Percentiles rank a stretch among this genome's conserved stretches.
These are phyloP conservation scores for Alternaria panax DNA, from an alignment of 2,329 filamentous ascomycete genomes.

Conservation along the genomic window DNA sequence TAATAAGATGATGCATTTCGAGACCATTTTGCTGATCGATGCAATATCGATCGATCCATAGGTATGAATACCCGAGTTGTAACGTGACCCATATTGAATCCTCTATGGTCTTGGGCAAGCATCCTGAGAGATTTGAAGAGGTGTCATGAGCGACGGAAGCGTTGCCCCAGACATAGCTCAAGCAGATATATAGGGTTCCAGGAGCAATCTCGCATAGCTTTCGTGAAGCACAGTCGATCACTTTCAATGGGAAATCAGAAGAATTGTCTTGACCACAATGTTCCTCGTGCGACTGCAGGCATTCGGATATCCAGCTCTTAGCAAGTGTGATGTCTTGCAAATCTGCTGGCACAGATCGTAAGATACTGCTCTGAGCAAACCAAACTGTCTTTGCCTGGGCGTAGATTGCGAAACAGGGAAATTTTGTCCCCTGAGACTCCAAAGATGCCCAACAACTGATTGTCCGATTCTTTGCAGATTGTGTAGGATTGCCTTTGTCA, in stretches of 20 bases:
- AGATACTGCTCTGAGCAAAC: background rate
- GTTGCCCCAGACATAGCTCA: background rate
- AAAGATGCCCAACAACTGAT: background rate
- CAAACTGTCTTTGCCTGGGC: accelerated
- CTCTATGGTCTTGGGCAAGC: background rate
- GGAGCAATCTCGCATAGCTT: background rate
- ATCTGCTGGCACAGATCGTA: background rate
- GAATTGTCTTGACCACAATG: background rate
- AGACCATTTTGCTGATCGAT: background rate
- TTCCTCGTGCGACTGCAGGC: background rate
- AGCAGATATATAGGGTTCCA: background rate
- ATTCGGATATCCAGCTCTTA: background rate
- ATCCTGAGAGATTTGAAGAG: background rate
- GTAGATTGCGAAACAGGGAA: background rate
- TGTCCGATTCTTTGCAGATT: accelerated
- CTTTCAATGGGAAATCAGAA: background rate
- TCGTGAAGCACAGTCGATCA: background rate
- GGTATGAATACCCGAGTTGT: background rate
- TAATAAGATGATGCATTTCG: background rate
- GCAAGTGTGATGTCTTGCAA: background rate
- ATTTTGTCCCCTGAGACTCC: background rate
- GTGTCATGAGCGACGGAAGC: background rate
- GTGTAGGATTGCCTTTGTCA: background rate
- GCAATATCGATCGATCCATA: background rate
- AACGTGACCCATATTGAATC: background rate